Evolutionary conservation across 805 yeast species (phyloP), one percentile per base, ranked within the genome.

Genomic region (Saccharomycopsis sp.): DNA sequence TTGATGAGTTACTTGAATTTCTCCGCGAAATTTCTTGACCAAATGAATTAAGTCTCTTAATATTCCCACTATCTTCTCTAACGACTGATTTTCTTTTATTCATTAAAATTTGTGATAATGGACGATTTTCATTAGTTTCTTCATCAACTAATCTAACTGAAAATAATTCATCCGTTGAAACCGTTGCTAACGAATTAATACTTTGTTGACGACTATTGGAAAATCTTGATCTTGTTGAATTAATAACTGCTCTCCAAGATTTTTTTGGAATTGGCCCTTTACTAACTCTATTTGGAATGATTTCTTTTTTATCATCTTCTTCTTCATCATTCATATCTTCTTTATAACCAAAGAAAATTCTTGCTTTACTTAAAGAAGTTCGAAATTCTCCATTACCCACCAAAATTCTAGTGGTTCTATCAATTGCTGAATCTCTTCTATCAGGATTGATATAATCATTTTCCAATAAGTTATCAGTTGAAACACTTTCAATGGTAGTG

Each of bases 81-180:
- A 10, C 10, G 26, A 23, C 26, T 10, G 26, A 28, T 28, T 9
- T 5, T 9, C 5, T 8, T 8, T 28, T n/a, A 5, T 10, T n/a
- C 8, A n/a, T 9, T 8, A 14, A 8, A 8, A 23, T 23, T 10
- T 23, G 26, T 10, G 26, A 23, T 23, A 10, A n/a, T 8, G 26
- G 26, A 10, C 15, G 14, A 28, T 8, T 14, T 9, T 10, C 15
- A 9, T 10, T 5, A 10, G 10, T 8, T 14, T 28, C 62, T 45
- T 78, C 82, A 29, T 79, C 82, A 2, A 82, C 86, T 31, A 86
- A 65, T 52, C 86, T 71, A 29, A 87, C 85, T 3, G 84, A 80
- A 53, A 86, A 69, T 35, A 87, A 69, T 55, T 85, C 89, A 37
- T 79, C 84, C 1, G 96, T 85, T 25, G 88, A 77, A 26, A 88